phyloP scores from a whole-genome alignment of 805 yeast species.

The Wickerhamomyces mucosus region DNA sequence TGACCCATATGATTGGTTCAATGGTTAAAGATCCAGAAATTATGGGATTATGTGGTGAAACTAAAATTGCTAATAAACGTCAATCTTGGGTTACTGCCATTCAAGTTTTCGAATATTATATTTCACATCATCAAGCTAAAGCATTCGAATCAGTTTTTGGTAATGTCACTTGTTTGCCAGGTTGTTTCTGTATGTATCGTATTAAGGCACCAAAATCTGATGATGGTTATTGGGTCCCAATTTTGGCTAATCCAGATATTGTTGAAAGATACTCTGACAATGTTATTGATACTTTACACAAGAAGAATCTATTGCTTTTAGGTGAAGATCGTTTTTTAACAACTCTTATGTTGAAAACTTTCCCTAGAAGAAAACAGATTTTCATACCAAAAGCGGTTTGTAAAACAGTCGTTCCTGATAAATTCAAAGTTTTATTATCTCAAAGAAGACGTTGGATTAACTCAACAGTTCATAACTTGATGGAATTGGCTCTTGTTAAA shows the following conservation, averaged over 20 bases:
- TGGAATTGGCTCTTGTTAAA: conserved; percentile 76
- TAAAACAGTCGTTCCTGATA: conserved; percentile 83
- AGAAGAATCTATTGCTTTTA: conserved; percentile 70
- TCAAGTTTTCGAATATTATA: conserved; percentile 88
- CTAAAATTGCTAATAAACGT: conserved; percentile 76
- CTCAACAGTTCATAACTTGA: conserved; percentile 85
- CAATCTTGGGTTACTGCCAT: conserved; percentile 87
- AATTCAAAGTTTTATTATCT: conserved; percentile 68
- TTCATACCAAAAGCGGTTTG: conserved; percentile 89
- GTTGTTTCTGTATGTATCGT: conserved; percentile 89
- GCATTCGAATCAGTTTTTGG: conserved; percentile 95
- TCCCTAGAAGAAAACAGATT: conserved; percentile 81
- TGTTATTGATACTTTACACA: conserved; percentile 74
- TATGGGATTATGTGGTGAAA: conserved; percentile 95
- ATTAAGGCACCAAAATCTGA: conserved; percentile 81
- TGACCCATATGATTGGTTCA: conserved; percentile 85
- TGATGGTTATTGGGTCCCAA: conserved; percentile 86
- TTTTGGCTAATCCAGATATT: conserved; percentile 85
- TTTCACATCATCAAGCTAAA: conserved; percentile 89
- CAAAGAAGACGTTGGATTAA: conserved; percentile 97
- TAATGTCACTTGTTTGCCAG: conserved; percentile 91
- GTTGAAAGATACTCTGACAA: conserved; percentile 88
- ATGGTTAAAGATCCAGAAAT: conserved; percentile 78
- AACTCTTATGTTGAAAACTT: conserved; percentile 77
- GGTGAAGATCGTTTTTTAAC: conserved; percentile 89